Conservation (phyloP, 1,284 basidiomycete species). For the Pyrrhoderma lamaoense region DNA sequence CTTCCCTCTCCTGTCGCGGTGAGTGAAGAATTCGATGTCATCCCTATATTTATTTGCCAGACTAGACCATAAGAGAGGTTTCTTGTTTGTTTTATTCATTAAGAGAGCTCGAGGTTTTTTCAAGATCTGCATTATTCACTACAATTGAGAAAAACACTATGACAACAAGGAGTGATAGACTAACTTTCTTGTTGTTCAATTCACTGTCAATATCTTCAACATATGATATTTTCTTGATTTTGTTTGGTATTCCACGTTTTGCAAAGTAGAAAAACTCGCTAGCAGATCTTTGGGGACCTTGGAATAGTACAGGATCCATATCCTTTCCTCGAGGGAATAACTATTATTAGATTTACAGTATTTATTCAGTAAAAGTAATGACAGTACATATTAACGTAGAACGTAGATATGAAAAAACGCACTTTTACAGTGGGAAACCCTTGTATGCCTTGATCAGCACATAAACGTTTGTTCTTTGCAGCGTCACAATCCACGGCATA, state of each 20-base stretch:
- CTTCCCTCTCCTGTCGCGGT: slow-evolving; percentile 60
- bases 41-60: slow-evolving; percentile 69
- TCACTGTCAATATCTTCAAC: slow-evolving; percentile 53
- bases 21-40: slow-evolving; percentile 59
- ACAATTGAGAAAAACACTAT: too few species aligned
- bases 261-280: slow-evolving; percentile 75
- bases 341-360: slow-evolving; percentile 35
- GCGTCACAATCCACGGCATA: slow-evolving; percentile 91
- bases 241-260: slow-evolving; percentile 63
- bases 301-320: slow-evolving; percentile 61
- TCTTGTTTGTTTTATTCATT: slow-evolving; percentile 66
- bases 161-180: slow-evolving; percentile 19
- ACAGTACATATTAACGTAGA: slow-evolving; percentile 2
- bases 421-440: slow-evolving; percentile 92
- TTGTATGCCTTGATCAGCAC: slow-evolving; percentile 78
- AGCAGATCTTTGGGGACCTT: slow-evolving; percentile 64
- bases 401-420: slow-evolving; percentile 18
- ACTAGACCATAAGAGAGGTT: slow-evolving; percentile 82
- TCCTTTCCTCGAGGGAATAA: slow-evolving; percentile 71
- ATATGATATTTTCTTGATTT: slow-evolving; percentile 57
- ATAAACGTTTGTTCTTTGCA: slow-evolving; percentile 74
- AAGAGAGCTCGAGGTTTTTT: slow-evolving; percentile 64
- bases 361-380: not conserved
- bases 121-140: slow-evolving; percentile 33
- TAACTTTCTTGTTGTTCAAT: slow-evolving; percentile 44